Base-by-base conservation (phyloP, 2,329 filamentous ascomycete species). In the Nigrospora osmanthi region DNA sequence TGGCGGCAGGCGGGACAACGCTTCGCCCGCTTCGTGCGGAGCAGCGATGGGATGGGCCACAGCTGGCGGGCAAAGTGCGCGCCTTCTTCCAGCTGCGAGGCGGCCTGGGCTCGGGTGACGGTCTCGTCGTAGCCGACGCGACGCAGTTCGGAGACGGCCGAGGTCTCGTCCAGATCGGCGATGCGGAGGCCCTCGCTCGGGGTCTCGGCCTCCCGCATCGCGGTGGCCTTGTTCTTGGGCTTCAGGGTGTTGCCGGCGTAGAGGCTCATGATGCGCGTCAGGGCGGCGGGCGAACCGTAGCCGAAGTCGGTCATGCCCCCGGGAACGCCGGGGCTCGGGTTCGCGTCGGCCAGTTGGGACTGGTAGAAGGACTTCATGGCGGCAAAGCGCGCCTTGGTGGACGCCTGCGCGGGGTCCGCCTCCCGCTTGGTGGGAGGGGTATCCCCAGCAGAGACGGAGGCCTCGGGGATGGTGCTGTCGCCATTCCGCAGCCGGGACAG, bases 21-120 rank as follows among this genome's bases (percentile, higher is more conserved):
- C 68, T 96, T 97, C 16, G 89, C 89, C 34, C 91, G 85, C 61
- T 96, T 96, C 0, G 91, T 95, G 46, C 89, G 84, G 13, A 98
- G 79, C 2, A 94, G 76, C 14, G 87, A 85, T 0, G 90, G 84
- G 13, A 90, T 76, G 0, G 93, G 93, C 28, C 88, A 83, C 6
- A 97, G 78, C 16, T 91, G 80, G 43, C 83, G 76, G 2, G 79
- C 67, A 59, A 93, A 90, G 7, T 77, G 79, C 2, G 71, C 63
- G 43, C 70, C 79, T 66, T 65, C 74, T 58, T 70, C 67, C 0
- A 60, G 50, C 49, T 80, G 78, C 13, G 53, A 64, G 40, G 58
- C 73, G 63, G 66, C 65, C 52, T 80, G 77, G 16, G 70, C 64
- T 14, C 57, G 51, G 1, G 74, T 73, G 3, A 70, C 63, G 0